Percentiles rank a stretch among this genome's conserved stretches.
Evolutionary conservation across 768 basidiomycete species (phyloP).

Genomic region (Lactarius indigo): DNA sequence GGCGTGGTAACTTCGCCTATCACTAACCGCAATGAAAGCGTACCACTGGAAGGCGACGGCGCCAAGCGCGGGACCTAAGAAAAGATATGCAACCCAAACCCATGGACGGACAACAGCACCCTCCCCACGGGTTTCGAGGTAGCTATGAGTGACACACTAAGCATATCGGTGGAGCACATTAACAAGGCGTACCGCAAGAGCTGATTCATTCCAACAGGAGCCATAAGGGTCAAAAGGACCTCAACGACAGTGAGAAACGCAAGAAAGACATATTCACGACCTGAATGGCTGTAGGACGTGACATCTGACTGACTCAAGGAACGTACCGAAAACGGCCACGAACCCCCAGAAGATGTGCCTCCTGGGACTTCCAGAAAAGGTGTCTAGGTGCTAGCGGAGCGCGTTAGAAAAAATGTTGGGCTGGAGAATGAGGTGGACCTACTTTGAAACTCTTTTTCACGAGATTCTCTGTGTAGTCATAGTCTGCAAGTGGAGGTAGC

Average conservation of each 20-base stretch:
- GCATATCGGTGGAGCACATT: background rate
- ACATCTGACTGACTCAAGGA: background rate
- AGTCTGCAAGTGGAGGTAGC: conserved; percentile 46
- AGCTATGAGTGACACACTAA: conserved; percentile 33
- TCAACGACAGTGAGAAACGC: conserved; percentile 8
- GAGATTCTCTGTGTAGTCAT: conserved; percentile 37
- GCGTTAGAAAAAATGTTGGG: background rate
- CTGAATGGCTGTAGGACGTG: conserved; percentile 5
- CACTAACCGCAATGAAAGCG: conserved; percentile 36
- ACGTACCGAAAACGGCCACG: conserved; percentile 26
- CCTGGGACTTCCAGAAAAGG: conserved; percentile 26
- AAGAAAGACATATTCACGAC: conserved; percentile 17
- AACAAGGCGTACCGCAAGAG: conserved; percentile 30
- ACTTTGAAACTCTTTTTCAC: conserved; percentile 35
- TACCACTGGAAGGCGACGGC: conserved; percentile 53
- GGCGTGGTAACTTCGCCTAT: background rate
- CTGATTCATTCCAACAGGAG: conserved; percentile 33
- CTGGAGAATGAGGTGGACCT: conserved; percentile 9
- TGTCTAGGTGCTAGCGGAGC: conserved; percentile 30
- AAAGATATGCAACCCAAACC: conserved; percentile 59
- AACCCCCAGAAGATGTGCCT: conserved; percentile 31
- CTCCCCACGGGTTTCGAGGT: conserved; percentile 53
- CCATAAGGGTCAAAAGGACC: conserved; percentile 28
- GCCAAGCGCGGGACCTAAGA: conserved; percentile 44
- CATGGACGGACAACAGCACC: conserved; percentile 54